Evolutionary conservation across 129 eudicot species (phyloP).

Genomic region (Helianthus annuus): DNA sequence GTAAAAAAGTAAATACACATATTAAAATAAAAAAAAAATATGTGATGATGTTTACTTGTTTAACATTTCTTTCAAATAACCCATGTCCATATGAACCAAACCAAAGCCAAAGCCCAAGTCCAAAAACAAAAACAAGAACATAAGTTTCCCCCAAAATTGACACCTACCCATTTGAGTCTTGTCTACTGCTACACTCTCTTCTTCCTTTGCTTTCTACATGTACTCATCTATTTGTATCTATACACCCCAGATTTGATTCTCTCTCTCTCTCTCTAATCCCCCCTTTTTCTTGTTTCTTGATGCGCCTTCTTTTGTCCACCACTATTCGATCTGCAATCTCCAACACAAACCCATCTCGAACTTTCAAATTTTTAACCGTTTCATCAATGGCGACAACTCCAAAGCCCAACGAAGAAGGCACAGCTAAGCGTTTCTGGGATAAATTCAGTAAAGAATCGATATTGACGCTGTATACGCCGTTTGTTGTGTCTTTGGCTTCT

Average conservation of each 20-base stretch:
- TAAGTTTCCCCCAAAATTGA: neutral
- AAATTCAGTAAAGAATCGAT: conserved; percentile 52
- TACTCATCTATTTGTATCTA: conserved; percentile 27
- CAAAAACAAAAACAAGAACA: neutral
- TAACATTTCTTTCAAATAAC: too few species aligned
- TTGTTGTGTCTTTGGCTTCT: conserved; percentile 73
- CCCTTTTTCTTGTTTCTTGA: conserved; percentile 35
- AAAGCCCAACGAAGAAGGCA: conserved; percentile 55
- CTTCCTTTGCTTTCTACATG: neutral
- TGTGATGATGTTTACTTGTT: too few species aligned
- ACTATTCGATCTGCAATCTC: conserved; percentile 5
- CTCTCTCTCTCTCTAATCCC: conserved; percentile 19
- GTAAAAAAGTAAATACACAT: too few species aligned
- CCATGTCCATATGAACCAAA: too few species aligned
- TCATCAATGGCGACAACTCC: conserved; percentile 57
- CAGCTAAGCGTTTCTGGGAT: conserved; percentile 65
- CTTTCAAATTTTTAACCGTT: neutral
- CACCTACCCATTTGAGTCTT: neutral
- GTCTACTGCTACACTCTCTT: neutral
- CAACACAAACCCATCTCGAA: neutral
- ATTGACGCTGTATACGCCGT: conserved; percentile 67
- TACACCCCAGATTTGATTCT: conserved; percentile 37
- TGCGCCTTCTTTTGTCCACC: conserved; percentile 31
- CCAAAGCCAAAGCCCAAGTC: neutral
- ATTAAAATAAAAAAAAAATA: too few species aligned